Conservation (phyloP, 78 protist genomes). For the Parvularia atlantis region DNA sequence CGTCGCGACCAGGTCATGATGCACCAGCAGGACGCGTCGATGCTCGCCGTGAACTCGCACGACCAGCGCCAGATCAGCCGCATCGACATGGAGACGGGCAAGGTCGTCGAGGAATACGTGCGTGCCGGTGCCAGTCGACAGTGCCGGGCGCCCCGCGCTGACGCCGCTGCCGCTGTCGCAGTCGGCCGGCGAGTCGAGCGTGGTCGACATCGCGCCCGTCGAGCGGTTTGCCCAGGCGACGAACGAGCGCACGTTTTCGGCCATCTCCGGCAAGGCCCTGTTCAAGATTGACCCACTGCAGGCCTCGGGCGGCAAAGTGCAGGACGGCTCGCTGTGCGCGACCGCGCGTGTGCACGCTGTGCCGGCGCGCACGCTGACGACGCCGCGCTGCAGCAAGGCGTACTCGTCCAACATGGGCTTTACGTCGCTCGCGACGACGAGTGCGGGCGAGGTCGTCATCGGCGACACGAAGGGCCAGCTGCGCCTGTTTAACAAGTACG, state of each 20-base stretch:
- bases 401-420: background rate
- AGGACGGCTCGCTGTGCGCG: background rate
- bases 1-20: no score
- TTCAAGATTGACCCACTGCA: background rate
- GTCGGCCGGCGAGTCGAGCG: background rate
- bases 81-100: constrained; percentile 6
- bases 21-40: background rate
- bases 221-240: background rate
- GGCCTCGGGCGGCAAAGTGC: background rate
- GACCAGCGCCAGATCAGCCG: background rate
- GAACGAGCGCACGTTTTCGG: background rate
- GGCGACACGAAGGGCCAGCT: background rate
- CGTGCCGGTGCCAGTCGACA: background rate
- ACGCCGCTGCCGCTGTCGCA: no score
- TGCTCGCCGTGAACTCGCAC: background rate
- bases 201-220: background rate
- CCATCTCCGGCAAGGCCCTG: background rate
- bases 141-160: no score
- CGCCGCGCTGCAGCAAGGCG: background rate
- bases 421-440: no score
- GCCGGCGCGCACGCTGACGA: background rate
- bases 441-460: background rate
- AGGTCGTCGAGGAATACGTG: constrained; percentile 11
- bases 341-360: background rate
- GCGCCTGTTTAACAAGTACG: background rate